Evolutionary conservation across 768 basidiomycete species (phyloP), one percentile per base, ranked within the genome.

Genomic region (Lyophyllum semitale): DNA sequence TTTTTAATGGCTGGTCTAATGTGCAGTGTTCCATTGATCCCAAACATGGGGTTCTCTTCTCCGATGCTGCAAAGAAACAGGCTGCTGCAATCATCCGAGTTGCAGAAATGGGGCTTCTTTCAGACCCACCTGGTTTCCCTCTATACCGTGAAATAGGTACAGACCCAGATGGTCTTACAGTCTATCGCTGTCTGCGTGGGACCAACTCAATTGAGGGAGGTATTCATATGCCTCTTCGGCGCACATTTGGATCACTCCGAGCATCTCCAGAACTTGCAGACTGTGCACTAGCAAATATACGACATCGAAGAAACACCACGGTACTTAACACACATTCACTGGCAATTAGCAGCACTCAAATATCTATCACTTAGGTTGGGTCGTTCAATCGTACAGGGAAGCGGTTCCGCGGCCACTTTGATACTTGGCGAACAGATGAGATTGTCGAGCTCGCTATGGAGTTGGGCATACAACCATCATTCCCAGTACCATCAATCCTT

Each of bases 331-430:
- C 25, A 15, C 42, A 8, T 25, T 43, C 20, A 3, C 3, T 5
- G 3, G 11, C 22, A 18, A 8, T 20, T 9, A 30, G 11, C 23
- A 48, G 25, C 17, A 22, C 30, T 43, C 8, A 17, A 18, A 26
- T 8, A 20, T 3, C 1, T 40, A 12, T 3, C 22, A 37, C 26
- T 13, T 27, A 52, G 51, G 42, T 52, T n/a, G 51, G 51, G 4
- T 26, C n/a, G n/a, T 44, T 52, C 15, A 52, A 52, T 23, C 32
- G 32, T n/a, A 52, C 51, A 4, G 51, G 42, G 18, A 43, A 52
- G 44, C 7, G 8, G 3, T 52, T 26, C 8, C 23, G 30, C 9
- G 29, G 9, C 9, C 41, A 52, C 29, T 52, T 29, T 8, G 30
- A 52, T 13, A 20, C 29, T 4, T 52, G 51, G 51, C 27, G 1